Conservation (phyloP, 306 rosid genomes). For the Cicer judaicum region DNA sequence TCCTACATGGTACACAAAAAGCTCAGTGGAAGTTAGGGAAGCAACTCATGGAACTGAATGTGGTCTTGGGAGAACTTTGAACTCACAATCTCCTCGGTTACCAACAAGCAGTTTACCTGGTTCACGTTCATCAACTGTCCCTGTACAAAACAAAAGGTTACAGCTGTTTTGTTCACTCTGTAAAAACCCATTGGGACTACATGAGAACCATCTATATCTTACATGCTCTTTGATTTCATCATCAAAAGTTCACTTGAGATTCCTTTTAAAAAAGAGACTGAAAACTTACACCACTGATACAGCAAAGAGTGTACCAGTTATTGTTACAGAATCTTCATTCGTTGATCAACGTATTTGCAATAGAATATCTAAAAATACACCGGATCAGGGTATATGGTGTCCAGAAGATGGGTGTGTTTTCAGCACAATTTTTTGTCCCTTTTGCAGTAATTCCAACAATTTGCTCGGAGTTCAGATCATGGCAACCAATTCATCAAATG, state of each 20-base stretch:
- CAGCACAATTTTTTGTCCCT: slow-evolving; percentile 74
- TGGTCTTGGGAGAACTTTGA: slow-evolving; percentile 44
- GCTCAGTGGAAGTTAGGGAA: slow-evolving; percentile 47
- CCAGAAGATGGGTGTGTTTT: slow-evolving; percentile 89
- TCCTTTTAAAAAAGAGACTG: slow-evolving; percentile 54
- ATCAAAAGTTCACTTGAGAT: slow-evolving; percentile 63
- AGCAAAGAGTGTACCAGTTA: slow-evolving; percentile 53
- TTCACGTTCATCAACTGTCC: slow-evolving; percentile 48
- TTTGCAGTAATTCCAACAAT: slow-evolving; percentile 59
- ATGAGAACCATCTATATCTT: slow-evolving; percentile 64
- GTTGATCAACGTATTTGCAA: slow-evolving; percentile 60
- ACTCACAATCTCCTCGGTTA: slow-evolving; percentile 47
- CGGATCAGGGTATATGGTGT: slow-evolving; percentile 75
- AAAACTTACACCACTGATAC: slow-evolving; percentile 40
- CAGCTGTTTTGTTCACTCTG: slow-evolving; percentile 73
- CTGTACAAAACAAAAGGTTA: slow-evolving; percentile 57
- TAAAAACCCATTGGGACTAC: slow-evolving; percentile 76
- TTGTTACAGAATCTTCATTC: slow-evolving; percentile 64
- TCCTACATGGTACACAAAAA: slow-evolving; percentile 42
- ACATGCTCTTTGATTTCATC: slow-evolving; percentile 63
- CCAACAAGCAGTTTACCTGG: slow-evolving; percentile 39
- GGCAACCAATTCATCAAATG: slow-evolving; percentile 78
- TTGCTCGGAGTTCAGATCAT: slow-evolving; percentile 78
- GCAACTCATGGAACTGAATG: slow-evolving; percentile 54
- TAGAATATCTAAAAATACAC: slow-evolving; percentile 46